These are phyloP conservation scores for Candida taoyuanica DNA, from an alignment of 805 yeast genomes.

Conservation along the genomic window DNA sequence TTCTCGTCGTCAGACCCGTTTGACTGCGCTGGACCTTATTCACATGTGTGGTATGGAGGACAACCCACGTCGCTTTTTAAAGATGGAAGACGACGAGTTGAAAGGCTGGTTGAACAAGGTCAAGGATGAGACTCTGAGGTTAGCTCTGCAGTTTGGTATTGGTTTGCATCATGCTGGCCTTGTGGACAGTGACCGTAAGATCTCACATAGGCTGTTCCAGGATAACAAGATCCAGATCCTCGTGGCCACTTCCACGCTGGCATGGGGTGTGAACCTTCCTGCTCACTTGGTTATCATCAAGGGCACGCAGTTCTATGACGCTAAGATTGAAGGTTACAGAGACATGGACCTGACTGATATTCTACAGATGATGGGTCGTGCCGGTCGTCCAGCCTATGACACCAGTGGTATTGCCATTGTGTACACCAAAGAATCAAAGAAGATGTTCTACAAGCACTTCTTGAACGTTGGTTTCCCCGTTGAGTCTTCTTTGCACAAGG, in stretches of 20 bases:
- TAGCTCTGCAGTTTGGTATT: constrained; percentile 75
- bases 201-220: constrained; percentile 81
- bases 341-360: constrained; percentile 96
- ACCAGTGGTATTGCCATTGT: constrained; percentile 88
- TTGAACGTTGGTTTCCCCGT: constrained; percentile 95
- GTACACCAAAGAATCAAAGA: constrained; percentile 73
- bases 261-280: constrained; percentile 99
- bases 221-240: constrained; percentile 82
- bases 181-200: constrained; percentile 82
- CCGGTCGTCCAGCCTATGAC: constrained; percentile 97
- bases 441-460: constrained; percentile 82
- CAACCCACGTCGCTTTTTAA: constrained; percentile 56
- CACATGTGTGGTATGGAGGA: constrained; percentile 61
- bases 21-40: constrained; percentile 71
- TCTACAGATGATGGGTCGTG: constrained; percentile 97
- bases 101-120: constrained; percentile 60
- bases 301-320: constrained; percentile 93
- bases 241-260: constrained; percentile 94
- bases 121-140: constrained; percentile 74
- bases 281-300: constrained; percentile 96
- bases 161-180: constrained; percentile 98
- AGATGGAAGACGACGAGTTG: constrained; percentile 46
- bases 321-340: constrained; percentile 89
- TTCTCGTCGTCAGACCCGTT: constrained; percentile 90
- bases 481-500: constrained; percentile 75